Conservation (phyloP, 1,284 basidiomycete genomes). For the Austroboletus niveus region DNA sequence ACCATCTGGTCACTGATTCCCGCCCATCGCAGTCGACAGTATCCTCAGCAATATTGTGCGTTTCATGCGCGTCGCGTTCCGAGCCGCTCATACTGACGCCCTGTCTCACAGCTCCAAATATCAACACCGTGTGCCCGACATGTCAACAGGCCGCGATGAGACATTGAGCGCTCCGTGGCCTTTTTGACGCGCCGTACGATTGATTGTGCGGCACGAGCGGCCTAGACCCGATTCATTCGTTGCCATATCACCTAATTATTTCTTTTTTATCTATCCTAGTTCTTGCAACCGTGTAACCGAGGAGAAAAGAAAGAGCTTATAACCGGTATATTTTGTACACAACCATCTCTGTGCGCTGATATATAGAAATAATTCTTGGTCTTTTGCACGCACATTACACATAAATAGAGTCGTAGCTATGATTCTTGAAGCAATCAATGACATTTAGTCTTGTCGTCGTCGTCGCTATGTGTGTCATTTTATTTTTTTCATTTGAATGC, state of each 20-base stretch:
- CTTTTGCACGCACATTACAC: conserved; percentile 1
- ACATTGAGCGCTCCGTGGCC: conserved; percentile 18
- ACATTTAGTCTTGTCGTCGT: background rate
- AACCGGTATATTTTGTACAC: conserved; percentile 20
- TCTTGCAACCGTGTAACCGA: conserved; percentile 27
- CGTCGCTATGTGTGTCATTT: conserved; percentile 2
- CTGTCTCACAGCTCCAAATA: conserved; percentile 35
- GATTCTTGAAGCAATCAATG: conserved; percentile 21
- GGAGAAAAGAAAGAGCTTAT: conserved; percentile 12
- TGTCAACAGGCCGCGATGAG: conserved; percentile 36
- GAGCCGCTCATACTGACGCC: background rate
- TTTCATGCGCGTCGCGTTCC: background rate
- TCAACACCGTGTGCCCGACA: conserved; percentile 38
- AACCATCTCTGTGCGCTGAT: conserved; percentile 6
- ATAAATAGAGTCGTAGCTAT: conserved; percentile 14
- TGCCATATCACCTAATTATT: conserved; percentile 24
- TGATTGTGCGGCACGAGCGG: conserved; percentile 1
- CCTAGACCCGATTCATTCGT: conserved; percentile 10
- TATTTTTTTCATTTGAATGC: conserved; percentile 10
- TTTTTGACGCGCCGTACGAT: background rate
- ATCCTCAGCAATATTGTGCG: conserved; percentile 47
- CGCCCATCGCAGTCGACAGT: conserved; percentile 33
- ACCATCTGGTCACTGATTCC: conserved; percentile 9
- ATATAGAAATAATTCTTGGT: conserved; percentile 12
- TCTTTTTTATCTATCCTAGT: conserved; percentile 18